phyloP scores from a whole-genome alignment of 352 stramenopile species.

The Phytopythium sindhum region DNA sequence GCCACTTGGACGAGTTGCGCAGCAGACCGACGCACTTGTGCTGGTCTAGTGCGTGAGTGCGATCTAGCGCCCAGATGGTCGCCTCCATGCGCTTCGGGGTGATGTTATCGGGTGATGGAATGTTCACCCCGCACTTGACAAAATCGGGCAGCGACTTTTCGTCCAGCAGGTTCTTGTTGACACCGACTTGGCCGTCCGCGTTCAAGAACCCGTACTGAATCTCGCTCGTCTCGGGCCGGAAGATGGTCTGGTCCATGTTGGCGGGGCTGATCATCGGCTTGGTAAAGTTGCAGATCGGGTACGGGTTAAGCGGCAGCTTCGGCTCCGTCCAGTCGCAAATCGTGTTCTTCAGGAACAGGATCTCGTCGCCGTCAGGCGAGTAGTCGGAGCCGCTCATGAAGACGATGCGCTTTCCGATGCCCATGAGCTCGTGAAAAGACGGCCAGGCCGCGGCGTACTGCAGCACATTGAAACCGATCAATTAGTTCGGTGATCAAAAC shows the following conservation, averaged over 20 bases:
- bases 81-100: constrained; percentile 80
- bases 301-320: constrained; percentile 50
- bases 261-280: constrained; percentile 36
- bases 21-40: constrained; percentile 54
- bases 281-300: constrained; percentile 56
- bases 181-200: constrained; percentile 62
- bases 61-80: constrained; percentile 56
- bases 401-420: constrained; percentile 60
- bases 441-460: constrained; percentile 57
- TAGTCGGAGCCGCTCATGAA: constrained; percentile 83
- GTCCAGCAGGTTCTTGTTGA: constrained; percentile 65
- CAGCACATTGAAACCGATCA: constrained; percentile 3
- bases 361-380: constrained; percentile 44
- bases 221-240: constrained; percentile 80
- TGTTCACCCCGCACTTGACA: constrained; percentile 68
- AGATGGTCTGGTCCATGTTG: constrained; percentile 52
- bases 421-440: constrained; percentile 57
- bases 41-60: constrained; percentile 23
- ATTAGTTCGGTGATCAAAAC: constrained; percentile 3
- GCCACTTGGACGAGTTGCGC: constrained; percentile 34
- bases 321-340: constrained; percentile 83
- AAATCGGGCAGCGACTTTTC: constrained; percentile 61
- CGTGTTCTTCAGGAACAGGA: constrained; percentile 73
- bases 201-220: constrained; percentile 85
- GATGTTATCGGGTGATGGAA: constrained; percentile 81